Base-by-base conservation (phyloP, 805 yeast genomes). In the Peterozyma toletana region DNA sequence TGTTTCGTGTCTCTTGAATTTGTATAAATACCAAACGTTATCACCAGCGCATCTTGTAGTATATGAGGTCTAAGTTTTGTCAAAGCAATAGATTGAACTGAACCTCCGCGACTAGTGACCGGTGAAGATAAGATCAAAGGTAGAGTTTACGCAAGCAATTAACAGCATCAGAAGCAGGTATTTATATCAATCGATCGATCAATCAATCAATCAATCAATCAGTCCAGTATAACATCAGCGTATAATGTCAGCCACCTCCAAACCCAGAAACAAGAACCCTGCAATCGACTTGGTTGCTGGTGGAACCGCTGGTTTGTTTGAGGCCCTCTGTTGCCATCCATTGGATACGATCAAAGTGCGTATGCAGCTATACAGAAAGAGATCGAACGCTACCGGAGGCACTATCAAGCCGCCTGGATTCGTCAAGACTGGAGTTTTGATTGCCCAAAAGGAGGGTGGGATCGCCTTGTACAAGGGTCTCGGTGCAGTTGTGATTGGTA, bases 241-340 rank as follows among this genome's bases (percentile, higher is more conserved):
- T 21, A 21, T 21, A 37, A 43, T 43, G 45, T 43, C 42, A 30
- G 30, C 42, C n/a, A 14, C 14, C 15, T 11, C 35, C 33, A 39
- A 41, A 13, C 51, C 47, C 27, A 50, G 53, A 40, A 52, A 55
- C 36, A 66, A 64, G 45, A 66, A 65, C 42, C 55, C 82, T 18
- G 76, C 80, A 11, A 73, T 82, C 45, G 89, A 84, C 57, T 71
- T 85, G 52, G 71, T 87, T 40, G 93, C 97, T 31, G 99, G 99
- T 55, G 99, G 99, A 56, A 80, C 91, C 7, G 99, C 99, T 11
- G 99, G 99, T 47, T 71, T 91, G 48, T 87, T 90, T 60, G 99
- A 91, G 71, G 99, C 98, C n/a, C 73, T 93, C 50, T 81, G 91
- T 63, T 91, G 99, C 63, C 99, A 91, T 64, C 98, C 98, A n/a